Conservation (phyloP, 2,329 filamentous ascomycete species). For the Aspergillus fischeri region DNA sequence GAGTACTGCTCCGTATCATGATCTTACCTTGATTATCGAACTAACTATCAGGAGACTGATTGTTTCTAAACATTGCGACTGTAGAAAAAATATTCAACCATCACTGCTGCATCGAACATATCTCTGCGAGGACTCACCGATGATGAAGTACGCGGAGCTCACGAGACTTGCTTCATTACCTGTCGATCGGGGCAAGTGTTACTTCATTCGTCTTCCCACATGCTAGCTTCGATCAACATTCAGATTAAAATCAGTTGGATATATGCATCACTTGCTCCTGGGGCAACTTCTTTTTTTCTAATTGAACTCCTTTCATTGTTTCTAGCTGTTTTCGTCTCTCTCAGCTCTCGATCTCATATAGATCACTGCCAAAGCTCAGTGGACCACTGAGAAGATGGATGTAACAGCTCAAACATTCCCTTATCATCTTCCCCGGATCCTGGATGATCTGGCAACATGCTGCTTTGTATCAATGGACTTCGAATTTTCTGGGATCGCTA, state of each 20-base stretch:
- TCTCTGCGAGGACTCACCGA: background rate
- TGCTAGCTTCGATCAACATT: background rate
- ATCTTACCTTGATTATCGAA: background rate
- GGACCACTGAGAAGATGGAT: conserved; percentile 47
- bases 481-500: conserved; percentile 62
- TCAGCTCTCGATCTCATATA: background rate
- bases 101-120: no score
- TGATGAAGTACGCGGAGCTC: background rate
- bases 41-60: background rate
- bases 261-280: background rate
- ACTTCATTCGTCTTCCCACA: background rate
- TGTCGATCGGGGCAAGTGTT: background rate
- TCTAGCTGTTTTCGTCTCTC: background rate
- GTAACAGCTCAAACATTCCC: conserved; percentile 50
- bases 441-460: conserved; percentile 55
- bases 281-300: background rate
- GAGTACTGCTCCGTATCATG: background rate
- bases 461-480: conserved; percentile 63
- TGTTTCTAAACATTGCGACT: background rate
- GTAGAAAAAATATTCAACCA: background rate
- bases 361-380: background rate
- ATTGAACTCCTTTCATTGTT: background rate
- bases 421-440: conserved; percentile 50
- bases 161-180: background rate
- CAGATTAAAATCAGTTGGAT: background rate